phyloP scores from a whole-genome alignment of 495 filamentous ascomycete species.

The Apodospora peruviana region DNA sequence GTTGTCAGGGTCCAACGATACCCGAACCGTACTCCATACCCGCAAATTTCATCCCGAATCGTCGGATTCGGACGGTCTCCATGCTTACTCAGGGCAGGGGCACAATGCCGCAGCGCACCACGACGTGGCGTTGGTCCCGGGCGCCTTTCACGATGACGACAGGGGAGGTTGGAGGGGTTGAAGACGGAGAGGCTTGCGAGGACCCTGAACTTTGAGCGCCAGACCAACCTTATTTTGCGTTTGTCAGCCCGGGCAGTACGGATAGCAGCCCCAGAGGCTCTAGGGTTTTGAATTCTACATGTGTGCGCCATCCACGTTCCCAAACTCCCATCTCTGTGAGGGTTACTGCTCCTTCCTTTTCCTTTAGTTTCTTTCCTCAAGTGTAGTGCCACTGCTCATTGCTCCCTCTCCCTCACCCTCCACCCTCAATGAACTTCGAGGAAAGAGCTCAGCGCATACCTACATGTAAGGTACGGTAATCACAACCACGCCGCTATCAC shows the following conservation, averaged over 20 bases:
- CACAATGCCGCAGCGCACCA: background rate
- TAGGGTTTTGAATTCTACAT: no score
- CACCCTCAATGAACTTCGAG: no score
- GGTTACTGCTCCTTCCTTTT: no score
- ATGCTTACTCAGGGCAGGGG: background rate
- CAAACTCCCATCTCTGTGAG: no score
- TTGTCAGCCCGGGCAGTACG: background rate
- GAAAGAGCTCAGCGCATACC: no score
- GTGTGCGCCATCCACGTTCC: no score
- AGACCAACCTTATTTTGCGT: background rate
- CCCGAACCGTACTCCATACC: background rate
- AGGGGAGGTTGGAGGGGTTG: background rate
- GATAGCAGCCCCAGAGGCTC: no score
- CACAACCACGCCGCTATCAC: no score
- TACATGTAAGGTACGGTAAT: no score
- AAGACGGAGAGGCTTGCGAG: background rate
- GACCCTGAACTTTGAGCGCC: background rate
- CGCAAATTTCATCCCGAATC: background rate
- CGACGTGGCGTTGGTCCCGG: background rate
- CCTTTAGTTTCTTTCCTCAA: no score
- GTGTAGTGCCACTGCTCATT: no score
- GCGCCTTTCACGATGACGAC: constrained; percentile 2
- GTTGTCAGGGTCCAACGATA: background rate
- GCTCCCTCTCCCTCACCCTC: no score
- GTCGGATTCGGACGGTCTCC: background rate